These are phyloP conservation scores for Prunus kanzakura DNA, from an alignment of 306 rosid species.

Conservation along the genomic window DNA sequence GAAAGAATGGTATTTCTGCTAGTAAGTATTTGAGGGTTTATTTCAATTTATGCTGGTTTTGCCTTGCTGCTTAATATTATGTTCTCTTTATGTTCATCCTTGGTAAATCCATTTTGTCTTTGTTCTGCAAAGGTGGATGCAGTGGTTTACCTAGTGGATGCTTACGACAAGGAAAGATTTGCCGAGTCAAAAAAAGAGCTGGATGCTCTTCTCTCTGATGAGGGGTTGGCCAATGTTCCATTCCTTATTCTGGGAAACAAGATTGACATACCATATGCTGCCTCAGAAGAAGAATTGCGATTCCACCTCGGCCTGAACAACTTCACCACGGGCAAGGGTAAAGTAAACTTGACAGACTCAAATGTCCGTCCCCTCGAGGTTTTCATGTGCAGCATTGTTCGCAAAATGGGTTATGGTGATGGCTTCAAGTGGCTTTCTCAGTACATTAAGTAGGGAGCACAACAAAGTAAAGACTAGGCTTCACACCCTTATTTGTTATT, in stretches of 20 bases:
- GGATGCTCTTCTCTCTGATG: slow-evolving; percentile 83
- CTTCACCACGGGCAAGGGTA: slow-evolving; percentile 94
- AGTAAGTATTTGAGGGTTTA: neutral
- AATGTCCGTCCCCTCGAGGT: slow-evolving; percentile 81
- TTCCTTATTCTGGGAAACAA: slow-evolving; percentile 85
- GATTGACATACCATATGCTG: slow-evolving; percentile 80
- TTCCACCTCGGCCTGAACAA: slow-evolving; percentile 63
- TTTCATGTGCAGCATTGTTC: slow-evolving; percentile 90
- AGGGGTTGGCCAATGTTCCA: slow-evolving; percentile 64
- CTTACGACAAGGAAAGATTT: slow-evolving; percentile 81
- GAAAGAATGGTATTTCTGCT: neutral
- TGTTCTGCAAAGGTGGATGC: slow-evolving; percentile 70
- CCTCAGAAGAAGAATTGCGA: slow-evolving; percentile 82
- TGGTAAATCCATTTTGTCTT: neutral
- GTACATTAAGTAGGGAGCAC: slow-evolving; percentile 60
- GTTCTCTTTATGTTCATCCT: neutral
- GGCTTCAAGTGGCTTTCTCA: slow-evolving; percentile 93
- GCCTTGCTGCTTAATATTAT: neutral
- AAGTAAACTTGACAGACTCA: slow-evolving; percentile 63
- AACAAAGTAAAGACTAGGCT: slow-evolving; percentile 28
- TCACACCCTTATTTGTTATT: slow-evolving; percentile 28
- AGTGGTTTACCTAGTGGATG: slow-evolving; percentile 75
- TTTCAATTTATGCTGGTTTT: neutral
- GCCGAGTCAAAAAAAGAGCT: slow-evolving; percentile 76
- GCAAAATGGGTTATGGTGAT: slow-evolving; percentile 93